Conservation (phyloP, 257 asterid species). For the Nicotiana tabacum region DNA sequence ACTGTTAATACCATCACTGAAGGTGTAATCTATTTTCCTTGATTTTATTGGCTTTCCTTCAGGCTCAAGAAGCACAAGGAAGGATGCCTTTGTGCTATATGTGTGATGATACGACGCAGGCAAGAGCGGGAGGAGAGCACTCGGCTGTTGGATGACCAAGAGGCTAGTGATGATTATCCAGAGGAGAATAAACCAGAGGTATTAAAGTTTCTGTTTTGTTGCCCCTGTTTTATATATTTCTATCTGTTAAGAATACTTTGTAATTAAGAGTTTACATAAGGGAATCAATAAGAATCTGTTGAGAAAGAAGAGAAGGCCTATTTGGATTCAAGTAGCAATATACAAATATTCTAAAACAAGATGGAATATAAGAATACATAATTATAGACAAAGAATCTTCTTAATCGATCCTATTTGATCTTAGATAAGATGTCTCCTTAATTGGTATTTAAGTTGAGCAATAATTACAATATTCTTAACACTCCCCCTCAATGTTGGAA, state of each 20-base stretch:
- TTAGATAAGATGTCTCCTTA: not conserved
- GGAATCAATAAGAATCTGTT: not conserved
- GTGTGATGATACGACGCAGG: conserved; percentile 96
- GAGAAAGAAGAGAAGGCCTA: not conserved
- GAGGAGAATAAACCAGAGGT: conserved; percentile 68
- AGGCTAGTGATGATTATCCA: conserved; percentile 63
- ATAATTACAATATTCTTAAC: not conserved
- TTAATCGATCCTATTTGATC: not conserved
- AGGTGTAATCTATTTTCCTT: not conserved
- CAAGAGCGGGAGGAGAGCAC: conserved; percentile 87
- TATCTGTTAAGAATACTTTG: not conserved
- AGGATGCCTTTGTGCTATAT: conserved; percentile 93
- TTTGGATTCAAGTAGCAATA: not conserved
- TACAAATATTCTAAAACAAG: not conserved
- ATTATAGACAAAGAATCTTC: not conserved
- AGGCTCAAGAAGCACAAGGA: conserved; percentile 96
- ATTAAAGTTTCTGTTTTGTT: not conserved
- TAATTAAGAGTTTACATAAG: not conserved
- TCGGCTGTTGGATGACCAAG: conserved; percentile 60
- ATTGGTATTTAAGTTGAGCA: not conserved
- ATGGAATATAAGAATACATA: not conserved
- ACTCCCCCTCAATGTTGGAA: not conserved
- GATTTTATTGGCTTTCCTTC: conserved; percentile 13
- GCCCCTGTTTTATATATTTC: not conserved
- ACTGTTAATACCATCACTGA: not conserved